Base-by-base conservation (phyloP, 129 eudicot species). In the Chrysanthemum makinoi region DNA sequence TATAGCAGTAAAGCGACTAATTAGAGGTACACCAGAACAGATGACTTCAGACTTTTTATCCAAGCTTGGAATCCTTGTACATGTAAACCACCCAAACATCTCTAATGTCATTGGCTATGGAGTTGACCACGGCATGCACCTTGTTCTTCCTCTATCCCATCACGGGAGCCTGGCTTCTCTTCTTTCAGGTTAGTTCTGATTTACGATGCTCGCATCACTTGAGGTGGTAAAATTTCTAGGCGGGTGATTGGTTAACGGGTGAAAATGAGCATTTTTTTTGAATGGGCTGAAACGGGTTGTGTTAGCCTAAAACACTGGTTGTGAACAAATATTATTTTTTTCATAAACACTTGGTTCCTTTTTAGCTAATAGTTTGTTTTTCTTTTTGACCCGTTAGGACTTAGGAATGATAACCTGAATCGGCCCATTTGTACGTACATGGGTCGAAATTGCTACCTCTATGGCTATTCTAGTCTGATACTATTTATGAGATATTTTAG, bases 111-210 rank as follows among this genome's bases (percentile, higher is more conserved):
- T 86, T 64, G 97, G 97, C 39, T 91, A 91, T 76, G 91, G 94
- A 33, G 89, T 91, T 51, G 97, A 91, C 66, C 88, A 91, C 5
- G 97, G 97, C 59, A 86, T 91, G 96, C 89, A 88, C 69, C 94
- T 91, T 74, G 96, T 91, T 81, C 97, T 91, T 74, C 94, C 95
- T 74, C 66, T 91, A 68, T 91, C 97, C 15, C 83, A 84, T 47
- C 83, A 88, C 77, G 97, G 97, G 20, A 84, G 97, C 83, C 82
- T 91, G 77, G 87, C 82, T 18, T 76, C 89, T 39, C 80, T 88
- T 68, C 90, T 91, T 14, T 83, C 78, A 33, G 90, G 97, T 88
- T 46, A 65, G 84, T 75, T 78, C 71, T 52, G 2, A 50, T 16
- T 62, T 62, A 49, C 53, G 12, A 50, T 50, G 18, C 33, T 48